These are phyloP conservation scores for Serendipita sp. DNA, from an alignment of 768 basidiomycete species.

Conservation along the genomic window DNA sequence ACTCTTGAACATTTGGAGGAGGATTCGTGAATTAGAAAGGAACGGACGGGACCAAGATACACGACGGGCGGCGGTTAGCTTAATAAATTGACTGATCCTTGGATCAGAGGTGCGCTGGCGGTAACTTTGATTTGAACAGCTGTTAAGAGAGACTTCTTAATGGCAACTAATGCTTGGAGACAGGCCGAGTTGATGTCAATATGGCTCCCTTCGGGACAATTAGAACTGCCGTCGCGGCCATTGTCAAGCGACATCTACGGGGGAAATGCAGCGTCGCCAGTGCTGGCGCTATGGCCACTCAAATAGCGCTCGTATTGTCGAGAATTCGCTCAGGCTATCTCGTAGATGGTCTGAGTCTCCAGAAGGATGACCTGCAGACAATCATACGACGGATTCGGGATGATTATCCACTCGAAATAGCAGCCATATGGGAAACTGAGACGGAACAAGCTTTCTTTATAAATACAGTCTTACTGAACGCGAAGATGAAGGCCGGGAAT, in stretches of 20 bases:
- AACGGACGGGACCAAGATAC: neutral
- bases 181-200: too few species aligned
- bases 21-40: neutral
- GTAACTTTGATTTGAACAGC: too few species aligned
- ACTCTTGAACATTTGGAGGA: constrained; percentile 3
- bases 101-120: too few species aligned
- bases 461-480: neutral
- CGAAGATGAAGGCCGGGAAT: neutral
- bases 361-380: neutral
- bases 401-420: neutral
- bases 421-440: neutral
- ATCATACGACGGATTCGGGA: neutral
- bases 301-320: neutral
- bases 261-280: too few species aligned
- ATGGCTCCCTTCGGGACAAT: too few species aligned
- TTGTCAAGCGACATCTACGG: too few species aligned
- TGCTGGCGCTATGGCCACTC: neutral
- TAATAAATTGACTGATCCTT: too few species aligned
- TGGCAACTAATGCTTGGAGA: too few species aligned
- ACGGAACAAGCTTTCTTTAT: neutral
- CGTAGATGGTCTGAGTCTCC: neutral
- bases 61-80: too few species aligned
- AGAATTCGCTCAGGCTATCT: constrained; percentile 5
- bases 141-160: too few species aligned
- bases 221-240: too few species aligned